Base-by-base conservation (phyloP, 2,329 filamentous ascomycete species). In the Alternaria atra region DNA sequence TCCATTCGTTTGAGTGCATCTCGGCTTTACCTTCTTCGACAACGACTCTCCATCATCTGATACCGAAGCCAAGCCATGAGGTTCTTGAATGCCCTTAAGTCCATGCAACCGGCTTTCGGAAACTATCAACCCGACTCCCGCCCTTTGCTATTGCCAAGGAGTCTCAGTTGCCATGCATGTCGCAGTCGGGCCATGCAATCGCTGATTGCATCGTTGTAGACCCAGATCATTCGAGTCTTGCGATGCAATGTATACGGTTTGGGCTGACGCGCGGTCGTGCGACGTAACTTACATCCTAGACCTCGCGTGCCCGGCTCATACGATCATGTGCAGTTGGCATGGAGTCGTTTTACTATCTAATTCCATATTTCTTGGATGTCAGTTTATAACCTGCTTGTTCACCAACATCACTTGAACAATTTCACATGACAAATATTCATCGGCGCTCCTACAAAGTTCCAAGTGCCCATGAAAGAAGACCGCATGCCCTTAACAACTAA, bases 11-110 rank as follows among this genome's bases (percentile, higher is more conserved):
- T 51, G 35, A 27, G 25, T 23, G 12, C 15, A 40, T 47, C 25
- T 40, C 34, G 27, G 17, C 55, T 42, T 54, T 58, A 34, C 48
- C 51, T 54, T 51, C 17, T 52, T 37, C 35, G 48, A 46, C 23
- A 27, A 32, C 10, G 30, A 32, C 32, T 48, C 10, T 53, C 29
- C 42, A 42, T 58, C 51, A 37, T 47, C 50, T 57, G 52, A 51
- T 37, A 6, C 13, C 8, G 29, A 34, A 53, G 54, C 54, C 54
- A 32, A 52, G 55, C n/a, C 39, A 25, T 42, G 12, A 20, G 20
- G 6, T 13, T 32, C 39, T 42, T 17, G 52, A 42, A 35, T 43
- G 47, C 35, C 44, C 40, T 35, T 34, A 35, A 23, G 29, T 25
- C 17, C 23, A n/a, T 54, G 30, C 30, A 37, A 30, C 9, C 5